These are phyloP conservation scores for Trichomonas vaginalis DNA, from an alignment of 208 protist genomes.

Conservation along the genomic window DNA sequence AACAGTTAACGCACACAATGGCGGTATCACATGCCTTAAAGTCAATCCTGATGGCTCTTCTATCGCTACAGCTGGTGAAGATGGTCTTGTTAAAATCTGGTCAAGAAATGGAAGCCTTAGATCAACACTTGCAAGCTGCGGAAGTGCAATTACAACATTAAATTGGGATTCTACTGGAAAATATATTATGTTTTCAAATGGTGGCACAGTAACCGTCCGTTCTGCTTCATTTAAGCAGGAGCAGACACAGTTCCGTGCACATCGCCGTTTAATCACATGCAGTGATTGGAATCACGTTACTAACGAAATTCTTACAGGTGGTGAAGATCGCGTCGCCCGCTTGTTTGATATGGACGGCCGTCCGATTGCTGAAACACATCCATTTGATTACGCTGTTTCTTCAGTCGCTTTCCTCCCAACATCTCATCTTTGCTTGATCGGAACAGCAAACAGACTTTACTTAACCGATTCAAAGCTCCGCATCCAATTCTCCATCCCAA, in stretches of 20 bases:
- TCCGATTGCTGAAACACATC: not conserved
- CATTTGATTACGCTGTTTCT: constrained; percentile 4
- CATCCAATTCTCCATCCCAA: not conserved
- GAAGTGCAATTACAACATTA: not conserved
- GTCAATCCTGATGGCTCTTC: constrained; percentile 20
- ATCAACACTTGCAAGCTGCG: not conserved
- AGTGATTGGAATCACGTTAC: not conserved
- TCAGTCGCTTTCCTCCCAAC: not conserved
- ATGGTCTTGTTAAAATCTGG: constrained; percentile 23
- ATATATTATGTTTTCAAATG: constrained; percentile 8
- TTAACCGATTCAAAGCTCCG: not conserved
- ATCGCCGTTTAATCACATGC: not conserved
- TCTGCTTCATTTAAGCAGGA: constrained; percentile 18
- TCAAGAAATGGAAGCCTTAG: constrained; percentile 21
- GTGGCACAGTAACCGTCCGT: not conserved
- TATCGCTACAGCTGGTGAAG: constrained; percentile 24
- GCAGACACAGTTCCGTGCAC: not conserved
- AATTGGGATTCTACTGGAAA: constrained; percentile 14
- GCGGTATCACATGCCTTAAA: constrained; percentile 18
- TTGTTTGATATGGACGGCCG: not conserved
- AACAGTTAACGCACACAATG: constrained; percentile 19
- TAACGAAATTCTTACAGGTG: not conserved
- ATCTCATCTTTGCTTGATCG: not conserved
- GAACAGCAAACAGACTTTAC: not conserved
- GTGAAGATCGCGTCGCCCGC: not conserved